A percentile compares a stretch with the other conserved stretches of the same genome.
phyloP scores from a whole-genome alignment of 2,329 filamentous ascomycete genomes.

The Botrytis cinerea region DNA sequence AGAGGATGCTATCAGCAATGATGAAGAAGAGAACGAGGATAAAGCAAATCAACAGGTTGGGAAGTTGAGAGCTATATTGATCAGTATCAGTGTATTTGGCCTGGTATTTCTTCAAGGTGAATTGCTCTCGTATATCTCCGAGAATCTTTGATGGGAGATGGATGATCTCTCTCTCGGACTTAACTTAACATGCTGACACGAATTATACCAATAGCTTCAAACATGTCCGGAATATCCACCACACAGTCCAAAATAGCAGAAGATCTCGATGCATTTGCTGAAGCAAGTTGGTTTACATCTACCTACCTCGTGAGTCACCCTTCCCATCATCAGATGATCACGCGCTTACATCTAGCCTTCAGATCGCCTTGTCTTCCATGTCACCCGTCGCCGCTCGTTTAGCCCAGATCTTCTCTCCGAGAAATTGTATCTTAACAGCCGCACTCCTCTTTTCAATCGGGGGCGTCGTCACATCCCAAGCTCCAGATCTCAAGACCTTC shows the following conservation, averaged over 20 bases:
- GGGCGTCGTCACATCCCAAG: slow-evolving; percentile 62
- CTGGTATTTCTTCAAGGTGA: slow-evolving; percentile 63
- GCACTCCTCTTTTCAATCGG: slow-evolving; percentile 62
- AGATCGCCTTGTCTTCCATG: slow-evolving; percentile 59
- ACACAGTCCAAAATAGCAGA: slow-evolving; percentile 75
- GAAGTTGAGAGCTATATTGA: slow-evolving; percentile 45
- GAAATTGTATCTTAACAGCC: slow-evolving; percentile 63
- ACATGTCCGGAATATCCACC: slow-evolving; percentile 80
- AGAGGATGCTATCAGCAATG: slow-evolving; percentile 2
- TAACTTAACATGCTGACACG: slow-evolving; percentile 12
- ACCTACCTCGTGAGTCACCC: slow-evolving; percentile 61
- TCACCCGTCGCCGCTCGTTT: slow-evolving; percentile 72
- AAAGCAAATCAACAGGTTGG: slow-evolving; percentile 40
- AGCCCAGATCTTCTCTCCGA: slow-evolving; percentile 71
- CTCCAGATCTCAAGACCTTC: slow-evolving; percentile 61
- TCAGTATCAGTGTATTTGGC: slow-evolving; percentile 55
- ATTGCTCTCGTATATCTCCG: slow-evolving; percentile 1
- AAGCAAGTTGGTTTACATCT: slow-evolving; percentile 79
- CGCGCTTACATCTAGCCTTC: slow-evolving; percentile 29
- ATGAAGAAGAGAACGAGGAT: slow-evolving; percentile 40
- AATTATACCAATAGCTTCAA: slow-evolving; percentile 46
- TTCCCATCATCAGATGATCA: neutral
- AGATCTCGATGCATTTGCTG: slow-evolving; percentile 72
- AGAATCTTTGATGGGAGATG: neutral
- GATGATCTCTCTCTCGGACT: neutral